These are phyloP conservation scores for Lasiosphaeria miniovina DNA, from an alignment of 495 filamentous ascomycete genomes.

Conservation along the genomic window DNA sequence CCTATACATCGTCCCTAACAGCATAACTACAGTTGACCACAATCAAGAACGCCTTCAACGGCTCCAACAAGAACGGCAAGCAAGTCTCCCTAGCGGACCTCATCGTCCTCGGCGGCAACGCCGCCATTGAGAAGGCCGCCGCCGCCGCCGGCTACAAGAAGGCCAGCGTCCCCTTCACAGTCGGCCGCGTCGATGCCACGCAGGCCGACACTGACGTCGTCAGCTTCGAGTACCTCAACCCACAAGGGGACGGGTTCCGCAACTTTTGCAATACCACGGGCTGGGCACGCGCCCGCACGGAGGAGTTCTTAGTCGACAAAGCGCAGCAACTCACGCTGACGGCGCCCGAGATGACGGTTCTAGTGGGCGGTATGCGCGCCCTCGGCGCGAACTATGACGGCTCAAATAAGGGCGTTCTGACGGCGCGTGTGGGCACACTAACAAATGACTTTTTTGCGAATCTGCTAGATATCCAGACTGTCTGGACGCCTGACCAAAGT, in stretches of 20 bases:
- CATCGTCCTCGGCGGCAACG: constrained; percentile 65
- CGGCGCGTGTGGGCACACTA: constrained; percentile 58
- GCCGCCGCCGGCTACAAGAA: constrained; percentile 13
- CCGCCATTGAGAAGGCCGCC: constrained; percentile 69
- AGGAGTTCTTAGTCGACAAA: constrained; percentile 65
- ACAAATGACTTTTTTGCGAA: constrained; percentile 77
- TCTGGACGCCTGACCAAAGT: constrained; percentile 52
- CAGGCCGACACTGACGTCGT: constrained; percentile 64
- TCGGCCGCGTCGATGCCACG: constrained; percentile 49
- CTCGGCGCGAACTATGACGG: constrained; percentile 66
- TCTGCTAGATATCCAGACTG: constrained; percentile 62
- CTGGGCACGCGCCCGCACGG: constrained; percentile 50
- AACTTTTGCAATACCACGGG: constrained; percentile 60
- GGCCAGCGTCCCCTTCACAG: constrained; percentile 41
- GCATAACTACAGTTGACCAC: background rate
- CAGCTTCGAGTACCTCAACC: constrained; percentile 60
- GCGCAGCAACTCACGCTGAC: constrained; percentile 65
- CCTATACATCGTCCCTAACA: too few relatives aligned
- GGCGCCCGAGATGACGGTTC: constrained; percentile 64
- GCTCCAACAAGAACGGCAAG: constrained; percentile 57
- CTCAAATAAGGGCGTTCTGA: constrained; percentile 60
- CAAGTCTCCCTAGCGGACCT: constrained; percentile 69
- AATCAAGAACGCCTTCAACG: constrained; percentile 56
- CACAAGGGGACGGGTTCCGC: constrained; percentile 66
- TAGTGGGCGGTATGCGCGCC: constrained; percentile 65